Base-by-base conservation (phyloP, 306 rosid genomes). In the Pachyrhizus erosus region DNA sequence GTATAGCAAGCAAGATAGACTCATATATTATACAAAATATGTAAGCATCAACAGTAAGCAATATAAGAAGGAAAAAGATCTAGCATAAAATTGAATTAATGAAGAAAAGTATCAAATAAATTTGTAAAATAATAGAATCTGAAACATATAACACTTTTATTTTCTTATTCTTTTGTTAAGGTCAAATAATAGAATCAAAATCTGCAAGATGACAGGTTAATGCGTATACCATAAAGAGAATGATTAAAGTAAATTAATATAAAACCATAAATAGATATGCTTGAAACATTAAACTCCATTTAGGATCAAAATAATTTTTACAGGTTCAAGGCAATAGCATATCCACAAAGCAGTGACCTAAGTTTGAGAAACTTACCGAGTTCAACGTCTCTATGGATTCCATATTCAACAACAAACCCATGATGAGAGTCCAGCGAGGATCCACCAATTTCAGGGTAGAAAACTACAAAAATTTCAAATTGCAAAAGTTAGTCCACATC, bases 341-440 rank as follows among this genome's bases (percentile, higher is more conserved):
- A 31, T 34, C 43, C 51, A 75, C 78, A 69, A 52, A 43, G 15
- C 45, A 42, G 51, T 49, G 58, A 80, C 49, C 65, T 10, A 65
- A 66, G 57, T 48, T 52, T 39, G 52, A 84, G 81, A 74, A 65
- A 80, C 97, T 78, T 90, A 96, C 99, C 97, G 70, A 96, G 97
- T 76, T 96, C 98, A 4, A 87, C 86, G 76, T 96, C 99, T 78
- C 98, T 90, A 71, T 96, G 87, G 5, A 74, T 85, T 79, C 99
- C 99, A 70, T 96, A 96, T 80, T 96, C 98, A 75, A 96, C 99
- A 76, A 92, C 91, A 89, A 91, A 96, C 72, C 99, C 98, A 85
- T 93, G 99, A 92, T 96, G 99, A 26, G 97, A 85, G 84, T 96
- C 99, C 87, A 96, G 84, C 0, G 99, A 85, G 78, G 92, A 86